Evolutionary conservation across 2,329 filamentous ascomycete genomes (phyloP).

Genomic region (Cordyceps cateniannulata): DNA sequence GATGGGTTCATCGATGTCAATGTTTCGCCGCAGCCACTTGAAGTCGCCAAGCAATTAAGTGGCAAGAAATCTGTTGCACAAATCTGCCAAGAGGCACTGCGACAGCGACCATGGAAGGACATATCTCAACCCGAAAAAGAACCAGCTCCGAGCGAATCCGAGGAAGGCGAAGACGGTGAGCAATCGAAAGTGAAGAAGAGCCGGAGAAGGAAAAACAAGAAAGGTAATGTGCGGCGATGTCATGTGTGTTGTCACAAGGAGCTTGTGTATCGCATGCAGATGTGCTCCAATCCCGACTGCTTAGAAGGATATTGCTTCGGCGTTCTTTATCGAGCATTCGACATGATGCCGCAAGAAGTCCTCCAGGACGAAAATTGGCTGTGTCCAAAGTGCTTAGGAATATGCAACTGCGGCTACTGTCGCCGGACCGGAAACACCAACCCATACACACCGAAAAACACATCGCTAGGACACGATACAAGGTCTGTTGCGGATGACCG

Average conservation of each 20-base stretch:
- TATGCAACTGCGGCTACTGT: slow-evolving; percentile 83
- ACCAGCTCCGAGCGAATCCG: slow-evolving; percentile 42
- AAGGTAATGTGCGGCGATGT: slow-evolving; percentile 55
- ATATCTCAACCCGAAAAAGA: slow-evolving; percentile 55
- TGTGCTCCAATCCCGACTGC: slow-evolving; percentile 66
- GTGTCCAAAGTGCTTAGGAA: slow-evolving; percentile 78
- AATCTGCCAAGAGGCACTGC: slow-evolving; percentile 87
- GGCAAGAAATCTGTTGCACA: slow-evolving; percentile 79
- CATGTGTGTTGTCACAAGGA: slow-evolving; percentile 81
- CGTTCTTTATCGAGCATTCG: slow-evolving; percentile 85
- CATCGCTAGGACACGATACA: slow-evolving; percentile 85
- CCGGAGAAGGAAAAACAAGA: slow-evolving; percentile 46
- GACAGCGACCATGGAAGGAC: slow-evolving; percentile 73
- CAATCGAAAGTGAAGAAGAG: slow-evolving; percentile 55
- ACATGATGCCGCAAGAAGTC: slow-evolving; percentile 75
- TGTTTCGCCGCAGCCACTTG: slow-evolving; percentile 62
- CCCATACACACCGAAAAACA: slow-evolving; percentile 82
- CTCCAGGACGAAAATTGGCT: slow-evolving; percentile 80
- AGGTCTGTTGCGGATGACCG: slow-evolving; percentile 83
- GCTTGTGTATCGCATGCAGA: slow-evolving; percentile 76
- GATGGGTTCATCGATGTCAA: slow-evolving; percentile 61
- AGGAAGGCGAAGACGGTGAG: slow-evolving; percentile 58
- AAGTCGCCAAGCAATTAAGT: slow-evolving; percentile 59
- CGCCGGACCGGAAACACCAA: slow-evolving; percentile 58
- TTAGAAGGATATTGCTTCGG: slow-evolving; percentile 82